Percentiles rank a stretch among this genome's conserved stretches.
Conservation (phyloP, 2,329 filamentous ascomycete species). For the Ceratocystis diversiconidia region DNA sequence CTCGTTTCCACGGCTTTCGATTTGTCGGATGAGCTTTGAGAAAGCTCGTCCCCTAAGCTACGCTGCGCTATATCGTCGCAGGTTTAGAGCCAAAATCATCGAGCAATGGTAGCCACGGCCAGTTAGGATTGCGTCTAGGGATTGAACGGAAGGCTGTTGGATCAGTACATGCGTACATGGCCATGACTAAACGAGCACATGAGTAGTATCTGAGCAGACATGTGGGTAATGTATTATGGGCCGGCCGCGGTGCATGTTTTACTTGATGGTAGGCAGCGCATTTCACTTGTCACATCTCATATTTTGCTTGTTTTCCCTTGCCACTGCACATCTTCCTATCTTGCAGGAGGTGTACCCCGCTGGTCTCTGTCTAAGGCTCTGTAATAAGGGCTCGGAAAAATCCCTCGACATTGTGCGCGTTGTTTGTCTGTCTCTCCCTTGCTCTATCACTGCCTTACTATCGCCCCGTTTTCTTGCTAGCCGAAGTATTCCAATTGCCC, state of each 20-base stretch:
- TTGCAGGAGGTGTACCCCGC: background rate
- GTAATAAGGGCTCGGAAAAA: background rate
- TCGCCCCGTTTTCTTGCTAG: background rate
- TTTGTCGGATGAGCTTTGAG: background rate
- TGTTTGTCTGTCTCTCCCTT: background rate
- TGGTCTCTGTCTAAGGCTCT: background rate
- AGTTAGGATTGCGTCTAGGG: background rate
- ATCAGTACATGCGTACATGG: background rate
- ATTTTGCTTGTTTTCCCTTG: background rate
- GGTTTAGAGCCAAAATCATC: too few species aligned
- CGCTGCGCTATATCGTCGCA: background rate
- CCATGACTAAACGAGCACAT: background rate
- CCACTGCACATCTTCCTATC: background rate
- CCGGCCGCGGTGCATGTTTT: background rate
- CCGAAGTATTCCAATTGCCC: background rate
- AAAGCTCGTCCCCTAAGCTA: background rate
- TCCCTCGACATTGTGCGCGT: background rate
- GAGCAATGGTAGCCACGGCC: too few species aligned
- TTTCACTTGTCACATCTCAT: constrained; percentile 3
- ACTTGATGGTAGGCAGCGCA: background rate
- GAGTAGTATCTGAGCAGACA: background rate
- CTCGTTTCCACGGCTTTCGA: background rate
- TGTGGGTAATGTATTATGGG: background rate
- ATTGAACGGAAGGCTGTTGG: background rate
- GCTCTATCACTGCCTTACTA: background rate